These are phyloP conservation scores for Wickerhamiella hasegawae DNA, from an alignment of 805 yeast species.

Conservation along the genomic window DNA sequence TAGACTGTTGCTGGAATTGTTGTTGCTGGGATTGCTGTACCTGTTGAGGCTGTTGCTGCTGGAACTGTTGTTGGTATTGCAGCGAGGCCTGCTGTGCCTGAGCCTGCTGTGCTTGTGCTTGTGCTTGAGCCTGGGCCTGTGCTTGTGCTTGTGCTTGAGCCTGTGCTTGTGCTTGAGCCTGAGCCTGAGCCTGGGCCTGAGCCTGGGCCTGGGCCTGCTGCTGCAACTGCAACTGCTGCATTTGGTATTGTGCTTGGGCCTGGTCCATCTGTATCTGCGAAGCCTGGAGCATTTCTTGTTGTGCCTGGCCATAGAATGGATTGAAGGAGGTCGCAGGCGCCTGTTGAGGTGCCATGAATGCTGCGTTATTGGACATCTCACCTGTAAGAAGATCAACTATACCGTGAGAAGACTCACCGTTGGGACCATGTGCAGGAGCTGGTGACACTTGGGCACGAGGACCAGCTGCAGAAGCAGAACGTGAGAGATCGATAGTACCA, in stretches of 20 bases:
- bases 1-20: slow-evolving; percentile 3
- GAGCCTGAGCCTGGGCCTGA: not conserved
- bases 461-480: no score
- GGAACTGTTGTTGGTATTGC: not conserved
- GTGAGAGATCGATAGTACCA: no score
- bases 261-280: not conserved
- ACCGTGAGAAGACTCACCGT: not conserved
- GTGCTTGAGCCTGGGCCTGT: not conserved
- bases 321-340: not conserved
- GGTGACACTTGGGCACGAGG: no score
- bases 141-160: not conserved
- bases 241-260: not conserved
- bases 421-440: no score
- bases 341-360: not conserved
- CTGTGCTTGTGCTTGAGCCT: not conserved
- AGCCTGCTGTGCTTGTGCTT: not conserved
- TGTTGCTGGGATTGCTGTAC: slow-evolving; percentile 7
- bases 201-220: not conserved
- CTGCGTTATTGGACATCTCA: not conserved
- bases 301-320: slow-evolving; percentile 1
- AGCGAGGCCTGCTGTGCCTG: slow-evolving; percentile 1
- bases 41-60: slow-evolving; percentile 1
- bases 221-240: slow-evolving; percentile 1
- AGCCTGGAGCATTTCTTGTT: slow-evolving; percentile 1
- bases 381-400: slow-evolving; percentile 5